Evolutionary conservation across 148 eudicot species (phyloP).

Genomic region (Rhododendron molle): DNA sequence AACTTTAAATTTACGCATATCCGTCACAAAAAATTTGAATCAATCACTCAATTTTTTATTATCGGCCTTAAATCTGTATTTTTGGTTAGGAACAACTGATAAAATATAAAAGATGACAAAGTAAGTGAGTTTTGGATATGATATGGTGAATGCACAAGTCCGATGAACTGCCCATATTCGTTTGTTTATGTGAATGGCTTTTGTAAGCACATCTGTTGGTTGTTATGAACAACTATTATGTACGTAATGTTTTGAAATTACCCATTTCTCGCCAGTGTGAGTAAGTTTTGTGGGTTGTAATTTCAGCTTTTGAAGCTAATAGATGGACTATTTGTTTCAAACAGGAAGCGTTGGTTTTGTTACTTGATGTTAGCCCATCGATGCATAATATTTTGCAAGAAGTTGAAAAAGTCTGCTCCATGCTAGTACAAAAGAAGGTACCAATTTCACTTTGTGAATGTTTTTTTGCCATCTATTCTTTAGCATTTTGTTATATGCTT

Average conservation of each 20-base stretch:
- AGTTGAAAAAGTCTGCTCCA: conserved; percentile 74
- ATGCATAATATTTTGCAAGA: conserved; percentile 79
- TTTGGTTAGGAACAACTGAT: neutral
- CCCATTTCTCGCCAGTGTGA: neutral
- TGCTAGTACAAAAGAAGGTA: conserved; percentile 93
- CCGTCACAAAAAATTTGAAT: neutral
- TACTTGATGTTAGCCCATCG: conserved; percentile 90
- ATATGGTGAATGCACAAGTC: neutral
- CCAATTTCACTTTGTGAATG: neutral
- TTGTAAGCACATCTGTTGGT: neutral
- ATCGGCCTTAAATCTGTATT: neutral
- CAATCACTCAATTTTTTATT: neutral
- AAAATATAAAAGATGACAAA: neutral
- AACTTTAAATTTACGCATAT: neutral
- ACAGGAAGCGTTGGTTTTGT: conserved; percentile 70
- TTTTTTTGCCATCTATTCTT: conserved; percentile 8
- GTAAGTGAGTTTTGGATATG: neutral
- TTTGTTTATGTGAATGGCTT: neutral
- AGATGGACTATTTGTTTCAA: conserved; percentile 2
- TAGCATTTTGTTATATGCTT: conserved; percentile 5
- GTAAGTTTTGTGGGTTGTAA: neutral
- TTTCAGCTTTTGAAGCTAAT: neutral
- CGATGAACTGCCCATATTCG: neutral
- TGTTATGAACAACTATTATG: neutral
- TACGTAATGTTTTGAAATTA: neutral